These are phyloP conservation scores for Bryoglossum gracile DNA, from an alignment of 495 filamentous ascomycete species.

Conservation along the genomic window DNA sequence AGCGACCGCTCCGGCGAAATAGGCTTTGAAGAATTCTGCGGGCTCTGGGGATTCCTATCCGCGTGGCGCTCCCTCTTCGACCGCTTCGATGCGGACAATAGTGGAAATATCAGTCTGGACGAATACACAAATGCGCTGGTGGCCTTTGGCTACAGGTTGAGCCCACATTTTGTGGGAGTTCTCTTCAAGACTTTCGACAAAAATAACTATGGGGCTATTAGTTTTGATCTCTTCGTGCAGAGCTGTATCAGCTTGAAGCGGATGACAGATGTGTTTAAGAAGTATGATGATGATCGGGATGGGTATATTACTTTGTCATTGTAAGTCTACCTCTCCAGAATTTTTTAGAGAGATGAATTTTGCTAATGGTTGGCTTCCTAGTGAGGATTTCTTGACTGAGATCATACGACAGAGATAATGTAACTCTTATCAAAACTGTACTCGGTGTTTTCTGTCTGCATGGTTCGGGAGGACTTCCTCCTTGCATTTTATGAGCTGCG, in stretches of 20 bases:
- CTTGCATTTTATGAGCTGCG: neutral
- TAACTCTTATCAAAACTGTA: neutral
- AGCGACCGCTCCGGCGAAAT: conserved; percentile 80
- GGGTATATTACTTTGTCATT: conserved; percentile 82
- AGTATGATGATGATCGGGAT: conserved; percentile 94
- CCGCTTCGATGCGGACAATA: conserved; percentile 84
- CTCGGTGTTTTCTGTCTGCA: neutral
- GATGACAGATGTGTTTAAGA: conserved; percentile 99
- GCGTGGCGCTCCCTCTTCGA: conserved; percentile 94
- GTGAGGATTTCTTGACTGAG: conserved; percentile 25
- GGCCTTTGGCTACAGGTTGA: conserved; percentile 91
- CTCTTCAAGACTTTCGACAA: conserved; percentile 65
- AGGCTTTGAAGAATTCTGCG: conserved; percentile 91
- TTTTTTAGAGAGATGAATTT: neutral
- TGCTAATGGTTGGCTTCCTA: neutral
- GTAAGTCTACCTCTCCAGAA: conserved; percentile 7
- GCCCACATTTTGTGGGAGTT: conserved; percentile 69
- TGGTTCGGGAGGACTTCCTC: neutral
- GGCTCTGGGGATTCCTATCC: conserved; percentile 89
- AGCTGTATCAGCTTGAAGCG: conserved; percentile 92
- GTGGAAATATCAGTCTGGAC: conserved; percentile 73
- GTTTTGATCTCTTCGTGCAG: conserved; percentile 97
- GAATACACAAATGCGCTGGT: conserved; percentile 90
- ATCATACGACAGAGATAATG: conserved; percentile 23
- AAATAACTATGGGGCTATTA: conserved; percentile 60